Conservation (phyloP, 1,284 basidiomycete genomes). For the Porogramme epimiltina region DNA sequence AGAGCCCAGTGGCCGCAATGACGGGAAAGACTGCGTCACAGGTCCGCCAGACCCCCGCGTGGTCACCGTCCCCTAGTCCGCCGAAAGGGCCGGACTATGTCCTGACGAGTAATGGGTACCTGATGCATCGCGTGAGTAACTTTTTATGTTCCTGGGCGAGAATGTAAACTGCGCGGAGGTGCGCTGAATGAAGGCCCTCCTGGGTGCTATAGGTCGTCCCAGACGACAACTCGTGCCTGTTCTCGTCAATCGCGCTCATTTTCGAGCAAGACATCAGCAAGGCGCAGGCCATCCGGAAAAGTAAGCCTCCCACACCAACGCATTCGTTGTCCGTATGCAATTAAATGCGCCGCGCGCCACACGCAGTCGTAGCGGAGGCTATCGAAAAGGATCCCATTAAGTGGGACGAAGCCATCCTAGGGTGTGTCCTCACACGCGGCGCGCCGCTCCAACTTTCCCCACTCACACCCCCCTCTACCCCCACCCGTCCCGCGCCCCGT, state of each 20-base stretch:
- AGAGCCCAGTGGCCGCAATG: conserved; percentile 23
- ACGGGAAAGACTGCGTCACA: conserved; percentile 30
- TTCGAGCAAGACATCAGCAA: conserved; percentile 81
- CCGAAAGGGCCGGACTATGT: conserved; percentile 55
- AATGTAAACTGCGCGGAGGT: conserved; percentile 3
- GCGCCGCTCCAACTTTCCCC: not conserved
- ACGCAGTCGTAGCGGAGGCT: conserved; percentile 79
- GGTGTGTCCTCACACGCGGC: conserved; percentile 53
- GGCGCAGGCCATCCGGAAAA: conserved; percentile 64
- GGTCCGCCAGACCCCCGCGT: conserved; percentile 15
- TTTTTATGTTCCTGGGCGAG: not conserved
- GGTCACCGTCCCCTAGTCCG: conserved; percentile 1
- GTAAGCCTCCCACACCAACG: conserved; percentile 41
- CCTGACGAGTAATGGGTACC: conserved; percentile 57
- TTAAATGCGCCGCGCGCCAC: not conserved
- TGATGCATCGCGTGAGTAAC: conserved; percentile 67
- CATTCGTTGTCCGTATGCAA: not conserved
- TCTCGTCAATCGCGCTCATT: conserved; percentile 81
- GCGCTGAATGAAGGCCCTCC: not conserved
- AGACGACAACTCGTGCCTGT: conserved; percentile 93
- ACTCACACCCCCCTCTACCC: conserved; percentile 3
- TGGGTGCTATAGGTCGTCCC: conserved; percentile 66
- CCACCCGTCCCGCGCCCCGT: not conserved
- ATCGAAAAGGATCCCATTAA: conserved; percentile 71
- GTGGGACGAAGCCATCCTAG: conserved; percentile 84